Evolutionary conservation across 2,329 filamentous ascomycete genomes (phyloP).

Genomic region (Sarocladium brachiariae): DNA sequence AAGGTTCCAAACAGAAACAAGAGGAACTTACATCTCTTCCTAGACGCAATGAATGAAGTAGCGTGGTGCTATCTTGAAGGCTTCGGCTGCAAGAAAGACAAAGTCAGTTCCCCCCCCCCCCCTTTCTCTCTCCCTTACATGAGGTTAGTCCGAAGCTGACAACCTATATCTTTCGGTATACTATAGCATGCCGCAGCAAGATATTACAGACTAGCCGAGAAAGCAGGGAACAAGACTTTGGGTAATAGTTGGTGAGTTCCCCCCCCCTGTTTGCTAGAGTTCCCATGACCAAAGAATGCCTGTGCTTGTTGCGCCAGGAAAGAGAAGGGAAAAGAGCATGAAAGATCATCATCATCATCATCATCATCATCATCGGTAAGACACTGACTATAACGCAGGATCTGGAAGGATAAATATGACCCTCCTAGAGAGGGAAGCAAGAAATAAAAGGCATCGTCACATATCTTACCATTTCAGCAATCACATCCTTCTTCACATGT

Average conservation of each 20-base stretch:
- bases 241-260: conserved; percentile 84
- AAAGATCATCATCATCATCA: too few relatives aligned
- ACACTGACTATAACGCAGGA: conserved; percentile 48
- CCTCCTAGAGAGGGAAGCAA: conserved; percentile 32
- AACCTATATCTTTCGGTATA: background rate
- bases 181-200: conserved; percentile 71
- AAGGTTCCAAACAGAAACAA: background rate
- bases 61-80: conserved; percentile 95
- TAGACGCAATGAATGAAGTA: conserved; percentile 94
- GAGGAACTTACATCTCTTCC: background rate
- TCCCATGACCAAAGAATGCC: too few relatives aligned
- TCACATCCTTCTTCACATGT: too few relatives aligned
- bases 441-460: conserved; percentile 20
- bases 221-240: conserved; percentile 80
- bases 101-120: conserved; percentile 48
- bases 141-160: conserved; percentile 37
- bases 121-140: conserved; percentile 25
- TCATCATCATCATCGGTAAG: background rate
- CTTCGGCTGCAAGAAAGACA: conserved; percentile 97
- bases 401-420: conserved; percentile 96
- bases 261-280: too few relatives aligned
- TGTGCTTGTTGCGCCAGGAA: too few relatives aligned
- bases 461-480: too few relatives aligned
- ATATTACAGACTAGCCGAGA: conserved; percentile 87
- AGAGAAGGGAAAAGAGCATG: too few relatives aligned